Evolutionary conservation across 768 basidiomycete genomes (phyloP).

Genomic region (Trametes cinnabarina): DNA sequence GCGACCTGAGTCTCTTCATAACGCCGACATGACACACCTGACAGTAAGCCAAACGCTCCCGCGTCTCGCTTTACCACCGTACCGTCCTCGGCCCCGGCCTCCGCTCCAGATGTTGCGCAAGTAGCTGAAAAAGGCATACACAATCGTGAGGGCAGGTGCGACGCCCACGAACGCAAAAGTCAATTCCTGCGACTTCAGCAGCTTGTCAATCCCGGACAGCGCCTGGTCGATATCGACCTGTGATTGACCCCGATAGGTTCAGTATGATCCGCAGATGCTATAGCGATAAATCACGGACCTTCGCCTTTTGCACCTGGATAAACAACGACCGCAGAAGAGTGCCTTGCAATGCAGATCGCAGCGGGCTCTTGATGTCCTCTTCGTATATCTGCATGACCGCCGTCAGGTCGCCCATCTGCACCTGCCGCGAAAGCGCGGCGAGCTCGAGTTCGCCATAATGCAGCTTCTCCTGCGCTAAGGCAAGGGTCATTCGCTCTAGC

Average conservation of each 20-base stretch:
- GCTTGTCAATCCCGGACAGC: conserved; percentile 85
- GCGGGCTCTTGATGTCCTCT: conserved; percentile 84
- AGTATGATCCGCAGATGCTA: not conserved
- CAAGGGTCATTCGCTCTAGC: conserved; percentile 87
- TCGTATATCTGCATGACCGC: conserved; percentile 87
- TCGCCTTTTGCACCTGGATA: conserved; percentile 94
- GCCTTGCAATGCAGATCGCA: conserved; percentile 78
- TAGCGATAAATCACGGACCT: conserved; percentile 46
- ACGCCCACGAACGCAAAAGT: conserved; percentile 98
- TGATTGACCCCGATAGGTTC: not conserved
- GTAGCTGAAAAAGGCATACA: conserved; percentile 65
- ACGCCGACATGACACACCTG: conserved; percentile 43
- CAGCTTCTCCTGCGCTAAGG: conserved; percentile 80
- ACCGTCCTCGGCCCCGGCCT: conserved; percentile 46
- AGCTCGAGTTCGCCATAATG: conserved; percentile 63
- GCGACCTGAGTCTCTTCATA: no score
- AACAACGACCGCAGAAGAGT: conserved; percentile 81
- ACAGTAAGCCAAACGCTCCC: conserved; percentile 68
- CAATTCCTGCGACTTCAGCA: conserved; percentile 90
- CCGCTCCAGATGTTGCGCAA: conserved; percentile 49
- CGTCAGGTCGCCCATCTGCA: conserved; percentile 81
- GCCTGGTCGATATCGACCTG: conserved; percentile 93
- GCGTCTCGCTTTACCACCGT: conserved; percentile 57
- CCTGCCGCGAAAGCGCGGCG: conserved; percentile 57
- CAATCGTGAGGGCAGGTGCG: conserved; percentile 80